These are phyloP conservation scores for Strobilomyces echinocephalus DNA, from an alignment of 768 basidiomycete species.

Conservation along the genomic window DNA sequence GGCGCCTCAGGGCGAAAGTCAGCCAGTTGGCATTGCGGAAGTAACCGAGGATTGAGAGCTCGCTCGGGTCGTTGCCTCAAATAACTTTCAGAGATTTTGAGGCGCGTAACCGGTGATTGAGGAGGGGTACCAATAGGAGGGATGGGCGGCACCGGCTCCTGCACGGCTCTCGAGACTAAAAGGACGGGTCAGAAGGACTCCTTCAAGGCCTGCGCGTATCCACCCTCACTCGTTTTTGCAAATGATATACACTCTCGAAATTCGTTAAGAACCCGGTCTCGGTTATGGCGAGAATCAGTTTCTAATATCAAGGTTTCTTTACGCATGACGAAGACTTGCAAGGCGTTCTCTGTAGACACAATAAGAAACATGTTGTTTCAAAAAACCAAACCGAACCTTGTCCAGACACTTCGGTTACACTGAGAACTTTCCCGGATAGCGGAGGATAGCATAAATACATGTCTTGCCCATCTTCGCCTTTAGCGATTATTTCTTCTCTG, in stretches of 20 bases:
- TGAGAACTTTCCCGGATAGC: conserved; percentile 87
- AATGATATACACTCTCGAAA: conserved; percentile 84
- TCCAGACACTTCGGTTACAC: conserved; percentile 56
- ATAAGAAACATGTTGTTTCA: conserved; percentile 11
- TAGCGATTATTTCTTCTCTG: conserved; percentile 51
- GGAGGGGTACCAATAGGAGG: conserved; percentile 41
- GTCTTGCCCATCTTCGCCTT: conserved; percentile 59
- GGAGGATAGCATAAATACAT: conserved; percentile 96
- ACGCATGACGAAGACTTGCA: conserved; percentile 79
- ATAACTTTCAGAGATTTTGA: not conserved
- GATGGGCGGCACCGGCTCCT: conserved; percentile 65
- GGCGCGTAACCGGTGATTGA: conserved; percentile 18
- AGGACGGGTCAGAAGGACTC: conserved; percentile 5
- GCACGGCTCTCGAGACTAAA: conserved; percentile 54
- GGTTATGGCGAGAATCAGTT: conserved; percentile 48
- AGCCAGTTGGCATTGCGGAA: conserved; percentile 2
- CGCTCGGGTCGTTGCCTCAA: conserved; percentile 20
- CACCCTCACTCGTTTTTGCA: conserved; percentile 59
- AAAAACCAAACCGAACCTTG: conserved; percentile 43
- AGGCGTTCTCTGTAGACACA: conserved; percentile 51
- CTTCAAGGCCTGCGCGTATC: not conserved
- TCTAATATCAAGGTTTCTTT: conserved; percentile 79
- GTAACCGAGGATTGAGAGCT: conserved; percentile 15
- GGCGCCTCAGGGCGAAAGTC: not conserved
- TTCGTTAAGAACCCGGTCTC: conserved; percentile 63